phyloP scores from a whole-genome alignment of 2,329 filamentous ascomycete species.

The Clonostachys sp. region DNA sequence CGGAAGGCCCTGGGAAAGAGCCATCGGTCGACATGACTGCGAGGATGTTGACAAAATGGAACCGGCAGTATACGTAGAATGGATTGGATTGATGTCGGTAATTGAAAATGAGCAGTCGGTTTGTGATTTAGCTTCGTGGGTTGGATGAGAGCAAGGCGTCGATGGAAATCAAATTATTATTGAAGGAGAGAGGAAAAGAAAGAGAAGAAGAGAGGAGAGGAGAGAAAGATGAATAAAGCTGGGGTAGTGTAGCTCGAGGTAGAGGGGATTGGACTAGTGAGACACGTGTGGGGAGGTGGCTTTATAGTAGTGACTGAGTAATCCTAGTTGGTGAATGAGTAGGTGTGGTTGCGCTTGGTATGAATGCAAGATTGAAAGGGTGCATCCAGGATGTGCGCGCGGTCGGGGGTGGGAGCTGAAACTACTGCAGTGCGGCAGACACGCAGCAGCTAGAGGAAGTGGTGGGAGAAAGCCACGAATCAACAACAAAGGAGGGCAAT shows the following conservation, averaged over 20 bases:
- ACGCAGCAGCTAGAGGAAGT: too few species aligned
- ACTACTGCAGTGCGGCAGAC: too few species aligned
- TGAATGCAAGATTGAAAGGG: not conserved
- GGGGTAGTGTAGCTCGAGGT: not conserved
- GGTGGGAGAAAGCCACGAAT: too few species aligned
- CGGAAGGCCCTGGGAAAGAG: constrained; percentile 18
- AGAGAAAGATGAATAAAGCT: not conserved
- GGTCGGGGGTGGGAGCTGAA: too few species aligned
- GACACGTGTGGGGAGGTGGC: not conserved
- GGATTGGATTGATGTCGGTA: too few species aligned
- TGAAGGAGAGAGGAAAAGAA: not conserved
- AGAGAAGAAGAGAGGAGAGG: not conserved
- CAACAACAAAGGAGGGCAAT: too few species aligned
- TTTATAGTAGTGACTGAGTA: not conserved
- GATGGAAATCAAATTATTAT: too few species aligned
- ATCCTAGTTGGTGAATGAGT: not conserved
- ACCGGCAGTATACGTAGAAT: too few species aligned
- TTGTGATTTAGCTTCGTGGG: too few species aligned
- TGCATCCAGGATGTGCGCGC: not conserved
- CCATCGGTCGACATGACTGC: constrained; percentile 25
- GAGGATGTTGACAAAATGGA: too few species aligned
- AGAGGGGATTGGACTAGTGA: not conserved
- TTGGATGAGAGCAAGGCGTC: too few species aligned
- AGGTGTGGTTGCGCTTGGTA: not conserved
- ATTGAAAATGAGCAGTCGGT: too few species aligned